Percentiles rank a stretch among this genome's conserved stretches.
Conservation (phyloP, 2,329 filamentous ascomycete species). For the Zymoseptoria pseudotritici region DNA sequence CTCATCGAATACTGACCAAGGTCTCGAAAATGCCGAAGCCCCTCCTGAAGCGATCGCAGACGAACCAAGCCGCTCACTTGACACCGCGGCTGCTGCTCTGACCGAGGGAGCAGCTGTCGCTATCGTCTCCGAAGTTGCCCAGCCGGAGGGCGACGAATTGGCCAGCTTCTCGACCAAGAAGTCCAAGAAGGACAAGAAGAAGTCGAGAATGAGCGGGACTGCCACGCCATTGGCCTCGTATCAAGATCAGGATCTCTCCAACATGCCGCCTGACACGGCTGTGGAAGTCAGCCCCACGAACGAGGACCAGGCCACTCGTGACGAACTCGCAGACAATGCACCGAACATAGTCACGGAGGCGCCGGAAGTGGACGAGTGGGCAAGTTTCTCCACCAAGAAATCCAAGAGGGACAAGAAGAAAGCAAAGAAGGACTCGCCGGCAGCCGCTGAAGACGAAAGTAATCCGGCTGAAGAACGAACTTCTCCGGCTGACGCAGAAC, state of each 20-base stretch:
- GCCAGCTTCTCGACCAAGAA: constrained; percentile 22
- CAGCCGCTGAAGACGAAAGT: not conserved
- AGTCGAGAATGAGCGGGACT: constrained; percentile 23
- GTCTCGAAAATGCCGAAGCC: not conserved
- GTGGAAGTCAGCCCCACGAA: constrained; percentile 1
- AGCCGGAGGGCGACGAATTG: constrained; percentile 15
- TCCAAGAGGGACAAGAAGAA: constrained; percentile 28
- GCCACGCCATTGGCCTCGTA: constrained; percentile 4
- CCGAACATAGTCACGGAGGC: not conserved
- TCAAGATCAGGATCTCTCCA: not conserved
- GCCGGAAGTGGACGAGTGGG: constrained; percentile 16
- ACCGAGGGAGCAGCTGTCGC: constrained; percentile 6
- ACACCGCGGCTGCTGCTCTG: constrained; percentile 5
- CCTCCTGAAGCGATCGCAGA: not conserved
- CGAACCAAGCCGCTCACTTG: constrained; percentile 1
- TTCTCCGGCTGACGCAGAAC: no score
- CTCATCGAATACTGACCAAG: constrained; percentile 4
- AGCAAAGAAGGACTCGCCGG: constrained; percentile 13
- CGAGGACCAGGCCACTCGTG: not conserved
- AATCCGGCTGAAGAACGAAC: not conserved
- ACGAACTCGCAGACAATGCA: not conserved
- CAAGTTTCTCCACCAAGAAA: constrained; percentile 16
- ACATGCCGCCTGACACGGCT: not conserved
- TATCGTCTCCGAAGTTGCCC: not conserved
- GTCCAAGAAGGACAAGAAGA: constrained; percentile 39